Evolutionary conservation across 2,329 filamentous ascomycete species (phyloP), one percentile per base, ranked within the genome.

Genomic region (Pyricularia sp.): DNA sequence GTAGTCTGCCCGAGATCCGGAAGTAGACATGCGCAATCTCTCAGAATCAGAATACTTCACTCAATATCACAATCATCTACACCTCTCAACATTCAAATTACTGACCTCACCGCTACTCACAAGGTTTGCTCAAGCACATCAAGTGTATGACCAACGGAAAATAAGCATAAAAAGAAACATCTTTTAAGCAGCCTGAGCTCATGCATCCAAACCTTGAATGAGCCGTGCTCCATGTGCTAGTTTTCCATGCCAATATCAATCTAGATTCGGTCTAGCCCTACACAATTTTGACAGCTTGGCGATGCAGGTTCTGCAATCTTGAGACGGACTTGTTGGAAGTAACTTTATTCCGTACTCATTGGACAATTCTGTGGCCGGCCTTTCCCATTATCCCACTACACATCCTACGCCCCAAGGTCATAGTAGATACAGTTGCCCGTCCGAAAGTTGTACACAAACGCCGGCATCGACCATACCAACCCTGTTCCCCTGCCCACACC

Each of bases 401-500:
- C 11, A 30, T 28, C 2, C 59, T 63, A 84, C n/a, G 77, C 79
- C 33, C 81, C 82, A 63, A 97, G 79, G 79, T 97, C 93, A 78
- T 97, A 97, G 76, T 94, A 92, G 67, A 97, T 85, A 77, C 92
- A 94, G 70, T 86, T 90, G 0, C 91, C 92, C 11, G 92, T 96
- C 70, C 93, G 84, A 74, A 96, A 97, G 75, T 97, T 97, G 79
- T 97, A 97, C 68, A 97, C 86, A 79, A 97, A 97, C 12, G 92
- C 91, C 76, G 94, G 92, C 65, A 86, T 85, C 28, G 85, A 84
- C 10, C 83, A 26, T 6, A 7, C 59, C 59, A 65, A 11, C 9
- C 64, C 64, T 4, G 28, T 33, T 1, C 30, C 64, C 7, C 50
- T 31, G 17, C 66, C 85, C 4, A 83, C 77, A 71, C 82, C 81